A percentile compares a stretch with the other conserved stretches of the same genome.
phyloP scores from a whole-genome alignment of 140 eudicot genomes.

The Ambrosia hybrid region DNA sequence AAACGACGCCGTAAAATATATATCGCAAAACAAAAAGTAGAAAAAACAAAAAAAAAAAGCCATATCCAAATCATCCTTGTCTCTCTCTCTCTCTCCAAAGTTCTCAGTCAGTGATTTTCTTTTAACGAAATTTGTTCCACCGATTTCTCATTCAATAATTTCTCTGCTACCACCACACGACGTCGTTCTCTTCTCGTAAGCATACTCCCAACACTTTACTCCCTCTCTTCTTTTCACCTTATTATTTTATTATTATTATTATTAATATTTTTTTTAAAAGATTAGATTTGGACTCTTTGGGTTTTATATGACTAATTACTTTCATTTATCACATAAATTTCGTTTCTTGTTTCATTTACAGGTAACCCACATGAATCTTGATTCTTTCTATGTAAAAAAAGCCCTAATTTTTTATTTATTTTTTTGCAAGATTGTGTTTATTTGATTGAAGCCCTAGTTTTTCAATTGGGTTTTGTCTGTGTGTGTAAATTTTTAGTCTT shows the following conservation, averaged over 20 bases:
- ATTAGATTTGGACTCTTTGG: neutral
- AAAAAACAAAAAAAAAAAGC: neutral
- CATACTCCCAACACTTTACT: neutral
- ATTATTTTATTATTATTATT: no score
- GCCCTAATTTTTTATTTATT: conserved; percentile 21
- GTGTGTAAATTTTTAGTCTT: conserved; percentile 11
- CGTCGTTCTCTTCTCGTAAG: conserved; percentile 25
- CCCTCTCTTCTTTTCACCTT: no score
- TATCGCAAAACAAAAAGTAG: neutral
- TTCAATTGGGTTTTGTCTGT: conserved; percentile 23
- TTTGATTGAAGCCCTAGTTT: conserved; percentile 28
- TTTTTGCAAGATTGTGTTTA: no score
- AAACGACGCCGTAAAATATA: neutral
- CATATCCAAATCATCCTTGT: conserved; percentile 13
- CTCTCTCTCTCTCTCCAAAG: conserved; percentile 20
- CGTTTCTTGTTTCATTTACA: neutral
- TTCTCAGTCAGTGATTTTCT: conserved; percentile 32
- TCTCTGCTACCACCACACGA: conserved; percentile 15
- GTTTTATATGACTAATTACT: conserved; percentile 6
- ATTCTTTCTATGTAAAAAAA: conserved; percentile 5
- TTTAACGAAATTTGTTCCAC: conserved; percentile 19
- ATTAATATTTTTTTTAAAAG: neutral
- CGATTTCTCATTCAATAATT: conserved; percentile 13
- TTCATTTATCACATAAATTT: conserved; percentile 13
- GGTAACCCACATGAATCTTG: neutral